A percentile compares a stretch with the other conserved stretches of the same genome.
Evolutionary conservation across 345 rosid species (phyloP).

Genomic region (Raphanus raphanistrum): DNA sequence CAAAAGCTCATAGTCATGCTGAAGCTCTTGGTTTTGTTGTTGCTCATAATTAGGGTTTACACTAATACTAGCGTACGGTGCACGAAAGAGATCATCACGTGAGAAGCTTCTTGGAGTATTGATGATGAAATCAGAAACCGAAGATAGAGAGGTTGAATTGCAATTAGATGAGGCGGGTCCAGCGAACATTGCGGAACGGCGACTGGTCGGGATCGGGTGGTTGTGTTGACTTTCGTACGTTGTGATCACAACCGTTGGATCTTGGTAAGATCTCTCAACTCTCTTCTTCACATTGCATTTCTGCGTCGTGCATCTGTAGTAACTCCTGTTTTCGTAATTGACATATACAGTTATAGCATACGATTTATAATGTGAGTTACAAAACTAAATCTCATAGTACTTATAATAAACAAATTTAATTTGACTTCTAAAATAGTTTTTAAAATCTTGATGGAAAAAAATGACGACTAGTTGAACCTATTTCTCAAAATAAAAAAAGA

Average conservation of each 20-base stretch:
- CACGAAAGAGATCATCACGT: constrained; percentile 40
- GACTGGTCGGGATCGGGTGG: constrained; percentile 69
- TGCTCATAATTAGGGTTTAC: constrained; percentile 38
- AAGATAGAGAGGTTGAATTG: not conserved
- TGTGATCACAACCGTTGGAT: constrained; percentile 78
- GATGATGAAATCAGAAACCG: constrained; percentile 26
- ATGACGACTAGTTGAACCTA: too few species aligned
- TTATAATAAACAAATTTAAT: not conserved
- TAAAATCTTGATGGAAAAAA: too few species aligned
- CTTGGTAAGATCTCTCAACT: constrained; percentile 82
- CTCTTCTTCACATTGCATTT: constrained; percentile 86
- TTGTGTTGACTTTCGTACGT: constrained; percentile 92
- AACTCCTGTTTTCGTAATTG: constrained; percentile 54
- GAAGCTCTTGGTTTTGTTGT: constrained; percentile 34
- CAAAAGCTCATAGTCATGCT: constrained; percentile 65
- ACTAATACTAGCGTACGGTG: constrained; percentile 25
- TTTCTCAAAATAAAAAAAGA: too few species aligned
- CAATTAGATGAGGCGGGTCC: constrained; percentile 25
- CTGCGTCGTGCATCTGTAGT: constrained; percentile 90
- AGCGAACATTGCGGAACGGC: constrained; percentile 48
- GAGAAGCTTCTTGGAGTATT: constrained; percentile 43
- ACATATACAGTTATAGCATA: constrained; percentile 17
- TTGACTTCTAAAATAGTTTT: too few species aligned
- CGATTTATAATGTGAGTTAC: constrained; percentile 9
- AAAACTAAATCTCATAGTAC: not conserved